Base-by-base conservation (phyloP, 176 grass and related monocot genomes). In the Rhynchospora tenuis region DNA sequence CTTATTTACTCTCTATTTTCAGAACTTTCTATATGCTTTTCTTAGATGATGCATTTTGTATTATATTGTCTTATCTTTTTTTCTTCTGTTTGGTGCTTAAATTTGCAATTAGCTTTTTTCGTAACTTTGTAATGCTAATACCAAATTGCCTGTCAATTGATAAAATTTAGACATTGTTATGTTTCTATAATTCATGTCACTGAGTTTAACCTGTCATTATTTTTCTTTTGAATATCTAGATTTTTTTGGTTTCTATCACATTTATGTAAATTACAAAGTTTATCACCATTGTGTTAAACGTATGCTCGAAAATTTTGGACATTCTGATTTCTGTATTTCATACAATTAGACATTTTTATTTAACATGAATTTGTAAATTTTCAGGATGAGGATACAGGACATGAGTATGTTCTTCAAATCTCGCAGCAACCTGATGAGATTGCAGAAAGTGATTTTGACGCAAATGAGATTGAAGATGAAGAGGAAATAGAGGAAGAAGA, bases 321-420 rank as follows among this genome's bases (percentile, higher is more conserved):
- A 38, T 38, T 38, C 5, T 2, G 33, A 4, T 38, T 4, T 38
- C 1, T 38, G 33, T 38, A 38, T 38, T 1, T 38, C 33, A 2
- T 38, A 38, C 33, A 38, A 1, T 38, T 38, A 38, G 33, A 38
- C 33, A 0, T 38, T 22, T 81, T 65, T 42, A 13, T 59, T 85
- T 66, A 27, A 48, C 7, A 19, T 44, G 16, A 10, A 44, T 69
- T 69, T 69, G 2, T 7, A 68, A 60, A 52, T 88, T 6, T n/a
- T 47, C 63, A 98, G 95, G 95, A 98, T 81, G 94, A 97, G 78
- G 90, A 90, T 46, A 89, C 29, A 23, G 87, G 42, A 17, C 73
- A 83, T 8, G 95, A 94, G n/a, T 98, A 94, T 90, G 81, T 94
- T 51, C 89, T 98, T 44, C 95, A 94, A 47, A 91, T 94, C 9